Percentiles rank a stretch among this genome's conserved stretches.
These are phyloP conservation scores for Penicillium paradoxum DNA, from an alignment of 495 filamentous ascomycete species.

Conservation along the genomic window DNA sequence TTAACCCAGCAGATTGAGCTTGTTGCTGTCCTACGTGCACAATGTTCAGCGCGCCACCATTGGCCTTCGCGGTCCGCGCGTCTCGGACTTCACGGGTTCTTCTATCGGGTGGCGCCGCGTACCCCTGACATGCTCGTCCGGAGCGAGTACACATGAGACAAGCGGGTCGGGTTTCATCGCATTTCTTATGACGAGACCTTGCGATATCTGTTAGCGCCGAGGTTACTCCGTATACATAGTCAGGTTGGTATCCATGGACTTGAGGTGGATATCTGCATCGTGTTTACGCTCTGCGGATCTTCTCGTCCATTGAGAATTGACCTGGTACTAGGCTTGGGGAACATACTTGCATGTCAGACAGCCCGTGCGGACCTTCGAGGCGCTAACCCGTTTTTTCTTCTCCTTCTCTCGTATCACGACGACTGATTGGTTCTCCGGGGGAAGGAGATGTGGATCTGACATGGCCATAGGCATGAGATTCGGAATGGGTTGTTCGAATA, in stretches of 20 bases:
- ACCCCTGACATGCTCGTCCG: constrained; percentile 38
- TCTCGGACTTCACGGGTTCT: constrained; percentile 6
- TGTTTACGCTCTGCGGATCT: background rate
- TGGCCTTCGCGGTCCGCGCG: background rate
- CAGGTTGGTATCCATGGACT: background rate
- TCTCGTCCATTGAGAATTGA: background rate
- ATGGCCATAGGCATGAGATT: background rate
- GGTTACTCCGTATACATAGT: no score
- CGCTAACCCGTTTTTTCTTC: constrained; percentile 2
- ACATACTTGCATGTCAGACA: constrained; percentile 14
- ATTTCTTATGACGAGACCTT: constrained; percentile 57
- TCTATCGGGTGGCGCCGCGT: background rate
- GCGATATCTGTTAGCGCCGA: background rate
- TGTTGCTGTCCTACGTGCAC: background rate
- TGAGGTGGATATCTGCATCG: background rate
- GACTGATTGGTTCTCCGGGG: background rate
- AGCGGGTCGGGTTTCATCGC: constrained; percentile 54
- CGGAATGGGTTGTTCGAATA: background rate
- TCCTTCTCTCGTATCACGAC: background rate
- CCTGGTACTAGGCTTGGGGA: background rate
- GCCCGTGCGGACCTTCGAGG: constrained; percentile 4
- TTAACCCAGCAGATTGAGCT: background rate
- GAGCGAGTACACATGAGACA: constrained; percentile 48
- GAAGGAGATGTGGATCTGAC: background rate
- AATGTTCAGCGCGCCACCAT: background rate